Evolutionary conservation across 176 grass and related monocot genomes (phyloP).

Genomic region (Poa pratensis): DNA sequence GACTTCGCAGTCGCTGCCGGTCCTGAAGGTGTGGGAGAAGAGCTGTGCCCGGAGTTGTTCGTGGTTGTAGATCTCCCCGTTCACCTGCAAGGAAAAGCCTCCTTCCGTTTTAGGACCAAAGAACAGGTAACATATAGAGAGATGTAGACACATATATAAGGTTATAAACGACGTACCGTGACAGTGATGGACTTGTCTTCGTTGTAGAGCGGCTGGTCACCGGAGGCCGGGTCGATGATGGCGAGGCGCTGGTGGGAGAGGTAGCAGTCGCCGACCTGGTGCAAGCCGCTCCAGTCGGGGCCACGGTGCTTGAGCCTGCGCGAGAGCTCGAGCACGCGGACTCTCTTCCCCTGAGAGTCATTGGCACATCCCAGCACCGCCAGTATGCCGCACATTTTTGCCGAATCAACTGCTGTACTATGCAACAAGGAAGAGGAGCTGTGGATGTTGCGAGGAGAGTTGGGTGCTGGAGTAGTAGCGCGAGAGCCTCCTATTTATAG

Average conservation of each 20-base stretch:
- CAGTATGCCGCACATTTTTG: constrained; percentile 68
- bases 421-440: constrained; percentile 11
- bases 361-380: constrained; percentile 63
- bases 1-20: constrained; percentile 92
- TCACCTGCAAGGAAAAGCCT: constrained; percentile 50
- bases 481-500: constrained; percentile 18
- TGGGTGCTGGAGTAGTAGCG: constrained; percentile 10
- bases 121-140: background rate
- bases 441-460: too few relatives aligned
- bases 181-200: constrained; percentile 69
- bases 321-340: constrained; percentile 71
- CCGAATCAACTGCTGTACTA: background rate
- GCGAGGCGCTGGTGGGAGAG: constrained; percentile 81
- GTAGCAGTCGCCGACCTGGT: constrained; percentile 62
- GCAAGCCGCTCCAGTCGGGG: constrained; percentile 75
- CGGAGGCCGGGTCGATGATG: constrained; percentile 79
- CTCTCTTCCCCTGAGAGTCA: constrained; percentile 48
- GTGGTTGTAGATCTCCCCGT: constrained; percentile 97
- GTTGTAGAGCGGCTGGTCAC: constrained; percentile 85
- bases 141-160: background rate
- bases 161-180: constrained; percentile 38
- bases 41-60: constrained; percentile 52
- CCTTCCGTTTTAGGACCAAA: background rate
- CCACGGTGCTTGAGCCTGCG: constrained; percentile 78
- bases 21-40: constrained; percentile 69